Conservation (phyloP, 176 grass and related monocot genomes). For the Zoysia pacifica region DNA sequence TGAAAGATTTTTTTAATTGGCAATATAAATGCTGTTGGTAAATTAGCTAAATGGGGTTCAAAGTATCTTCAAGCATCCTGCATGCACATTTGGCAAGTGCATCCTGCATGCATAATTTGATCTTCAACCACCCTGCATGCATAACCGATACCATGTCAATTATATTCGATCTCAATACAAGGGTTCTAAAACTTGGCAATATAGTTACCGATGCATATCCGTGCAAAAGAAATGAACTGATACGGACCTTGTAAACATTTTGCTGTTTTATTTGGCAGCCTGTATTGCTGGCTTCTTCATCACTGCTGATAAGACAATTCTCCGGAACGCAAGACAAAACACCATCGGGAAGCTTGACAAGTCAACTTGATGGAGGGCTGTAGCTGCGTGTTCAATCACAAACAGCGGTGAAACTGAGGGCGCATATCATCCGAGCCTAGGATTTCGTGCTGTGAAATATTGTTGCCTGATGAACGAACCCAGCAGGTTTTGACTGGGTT, state of each 20-base stretch:
- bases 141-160: too few relatives aligned
- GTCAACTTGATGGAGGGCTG: conserved; percentile 37
- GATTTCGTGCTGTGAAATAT: background rate
- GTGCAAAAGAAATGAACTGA: background rate
- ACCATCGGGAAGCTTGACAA: conserved; percentile 72
- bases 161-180: too few relatives aligned
- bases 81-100: too few relatives aligned
- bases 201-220: background rate
- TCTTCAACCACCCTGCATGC: too few relatives aligned
- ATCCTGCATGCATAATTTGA: too few relatives aligned
- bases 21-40: background rate
- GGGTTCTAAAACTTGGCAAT: too few relatives aligned
- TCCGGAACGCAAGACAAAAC: conserved; percentile 75
- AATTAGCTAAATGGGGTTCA: background rate
- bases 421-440: background rate
- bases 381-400: background rate
- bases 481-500: background rate
- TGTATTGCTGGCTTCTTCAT: conserved; percentile 92
- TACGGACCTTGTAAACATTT: conserved; percentile 1
- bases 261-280: conserved; percentile 48
- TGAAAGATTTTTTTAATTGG: background rate
- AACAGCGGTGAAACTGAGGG: background rate
- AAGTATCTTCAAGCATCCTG: background rate
- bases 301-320: conserved; percentile 72
- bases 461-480: background rate